Conservation (phyloP, 139 green algal species). For the Chlorella sp. region DNA sequence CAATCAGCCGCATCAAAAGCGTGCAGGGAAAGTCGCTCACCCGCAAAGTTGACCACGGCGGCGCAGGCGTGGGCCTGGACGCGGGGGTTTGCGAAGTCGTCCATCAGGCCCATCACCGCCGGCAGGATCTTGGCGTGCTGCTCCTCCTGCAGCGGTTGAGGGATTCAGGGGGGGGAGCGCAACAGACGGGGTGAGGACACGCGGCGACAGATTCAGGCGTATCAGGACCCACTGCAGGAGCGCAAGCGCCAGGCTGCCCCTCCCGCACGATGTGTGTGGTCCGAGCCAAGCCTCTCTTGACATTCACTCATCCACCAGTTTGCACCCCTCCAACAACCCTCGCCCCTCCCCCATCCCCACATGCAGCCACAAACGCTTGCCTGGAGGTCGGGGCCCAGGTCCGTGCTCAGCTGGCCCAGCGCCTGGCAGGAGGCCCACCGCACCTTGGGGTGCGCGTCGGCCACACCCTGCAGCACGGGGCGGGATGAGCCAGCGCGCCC, state of each 20-base stretch:
- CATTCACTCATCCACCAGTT: too few species aligned
- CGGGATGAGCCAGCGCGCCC: neutral
- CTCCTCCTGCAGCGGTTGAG: slow-evolving; percentile 76
- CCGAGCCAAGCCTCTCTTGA: too few species aligned
- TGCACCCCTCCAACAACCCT: too few species aligned
- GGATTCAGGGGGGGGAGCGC: too few species aligned
- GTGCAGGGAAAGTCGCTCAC: too few species aligned
- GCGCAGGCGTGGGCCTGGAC: slow-evolving; percentile 96
- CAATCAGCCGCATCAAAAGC: too few species aligned
- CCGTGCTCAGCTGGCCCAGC: slow-evolving; percentile 98
- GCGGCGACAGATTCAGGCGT: too few species aligned
- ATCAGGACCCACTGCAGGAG: too few species aligned
- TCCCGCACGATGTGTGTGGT: too few species aligned
- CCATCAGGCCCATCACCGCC: slow-evolving; percentile 73
- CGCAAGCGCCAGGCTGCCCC: too few species aligned
- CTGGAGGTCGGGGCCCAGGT: slow-evolving; percentile 97
- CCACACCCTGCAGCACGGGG: slow-evolving; percentile 56
- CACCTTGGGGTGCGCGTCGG: slow-evolving; percentile 83
- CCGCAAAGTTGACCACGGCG: slow-evolving; percentile 98
- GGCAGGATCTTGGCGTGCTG: slow-evolving; percentile 68
- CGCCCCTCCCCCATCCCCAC: too few species aligned
- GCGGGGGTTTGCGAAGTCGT: slow-evolving; percentile 90
- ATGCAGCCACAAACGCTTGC: neutral
- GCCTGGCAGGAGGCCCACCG: slow-evolving; percentile 98
- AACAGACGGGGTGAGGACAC: too few species aligned